phyloP scores from a whole-genome alignment of 2,329 filamentous ascomycete genomes.

The Phoma sp. region DNA sequence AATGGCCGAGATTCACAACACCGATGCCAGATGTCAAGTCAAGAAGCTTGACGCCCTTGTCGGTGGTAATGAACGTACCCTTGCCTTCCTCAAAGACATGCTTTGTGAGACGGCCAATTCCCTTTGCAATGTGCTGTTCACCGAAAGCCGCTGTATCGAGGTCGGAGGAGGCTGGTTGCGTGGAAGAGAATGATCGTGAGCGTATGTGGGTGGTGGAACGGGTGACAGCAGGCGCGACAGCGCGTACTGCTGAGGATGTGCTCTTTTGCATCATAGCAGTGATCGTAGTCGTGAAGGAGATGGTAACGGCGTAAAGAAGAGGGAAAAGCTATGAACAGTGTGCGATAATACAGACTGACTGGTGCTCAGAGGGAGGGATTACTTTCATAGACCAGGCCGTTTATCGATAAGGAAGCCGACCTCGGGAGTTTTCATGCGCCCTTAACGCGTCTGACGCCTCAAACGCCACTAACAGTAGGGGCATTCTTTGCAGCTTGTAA shows the following conservation, averaged over 20 bases:
- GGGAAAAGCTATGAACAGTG: background rate
- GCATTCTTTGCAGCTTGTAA: background rate
- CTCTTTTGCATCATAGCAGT: constrained; percentile 19
- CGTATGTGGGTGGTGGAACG: constrained; percentile 7
- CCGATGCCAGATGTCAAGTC: constrained; percentile 41
- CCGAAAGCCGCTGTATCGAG: constrained; percentile 36
- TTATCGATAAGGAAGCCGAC: constrained; percentile 15
- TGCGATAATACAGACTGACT: background rate
- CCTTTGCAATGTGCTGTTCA: constrained; percentile 40
- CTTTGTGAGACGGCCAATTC: constrained; percentile 41
- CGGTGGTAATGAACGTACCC: constrained; percentile 40
- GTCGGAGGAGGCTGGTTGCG: constrained; percentile 19
- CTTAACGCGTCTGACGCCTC: constrained; percentile 14
- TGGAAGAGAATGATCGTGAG: constrained; percentile 29
- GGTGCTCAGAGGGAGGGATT: background rate
- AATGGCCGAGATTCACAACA: constrained; percentile 41
- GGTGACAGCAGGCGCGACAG: constrained; percentile 19
- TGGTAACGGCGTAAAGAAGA: background rate
- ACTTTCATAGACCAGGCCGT: background rate
- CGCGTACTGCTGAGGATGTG: constrained; percentile 22
- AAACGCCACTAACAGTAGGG: background rate
- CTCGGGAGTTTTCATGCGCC: constrained; percentile 9
- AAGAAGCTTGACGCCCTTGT: constrained; percentile 41
- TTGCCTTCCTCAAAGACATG: constrained; percentile 42
- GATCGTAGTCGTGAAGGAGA: background rate